Conservation (phyloP, 495 filamentous ascomycete genomes). For the Aspergillus ostianus region DNA sequence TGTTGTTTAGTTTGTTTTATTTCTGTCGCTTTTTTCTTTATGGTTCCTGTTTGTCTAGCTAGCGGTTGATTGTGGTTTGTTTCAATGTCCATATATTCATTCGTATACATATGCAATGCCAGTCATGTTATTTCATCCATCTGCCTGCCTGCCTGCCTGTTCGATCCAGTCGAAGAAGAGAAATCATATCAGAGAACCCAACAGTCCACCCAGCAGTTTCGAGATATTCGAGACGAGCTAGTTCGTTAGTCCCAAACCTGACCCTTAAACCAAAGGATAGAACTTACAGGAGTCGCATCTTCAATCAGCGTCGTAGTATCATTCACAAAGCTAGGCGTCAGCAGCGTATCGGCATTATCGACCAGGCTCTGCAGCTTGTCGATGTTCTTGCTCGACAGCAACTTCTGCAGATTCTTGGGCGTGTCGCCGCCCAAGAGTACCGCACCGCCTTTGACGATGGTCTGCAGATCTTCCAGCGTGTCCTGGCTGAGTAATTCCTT, state of each 20-base stretch:
- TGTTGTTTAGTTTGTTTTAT: slow-evolving; percentile 23
- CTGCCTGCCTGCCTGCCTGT: no score
- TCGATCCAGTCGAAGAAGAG: not conserved
- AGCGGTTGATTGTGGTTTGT: not conserved
- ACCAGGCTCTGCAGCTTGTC: slow-evolving; percentile 32
- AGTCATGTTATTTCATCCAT: slow-evolving; percentile 4
- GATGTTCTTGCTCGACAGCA: slow-evolving; percentile 31
- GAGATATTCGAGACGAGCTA: slow-evolving; percentile 36
- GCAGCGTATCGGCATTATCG: slow-evolving; percentile 30
- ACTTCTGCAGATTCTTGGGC: slow-evolving; percentile 23
- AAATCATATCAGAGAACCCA: slow-evolving; percentile 20
- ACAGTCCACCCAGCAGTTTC: slow-evolving; percentile 31
- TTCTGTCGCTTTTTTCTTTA: slow-evolving; percentile 12
- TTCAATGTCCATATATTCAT: slow-evolving; percentile 4
- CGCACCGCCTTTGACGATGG: slow-evolving; percentile 33
- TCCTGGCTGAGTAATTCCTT: slow-evolving; percentile 35
- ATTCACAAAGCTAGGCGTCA: slow-evolving; percentile 37
- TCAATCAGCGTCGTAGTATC: slow-evolving; percentile 50
- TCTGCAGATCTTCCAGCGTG: slow-evolving; percentile 44
- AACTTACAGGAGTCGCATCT: slow-evolving; percentile 52
- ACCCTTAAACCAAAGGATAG: not conserved
- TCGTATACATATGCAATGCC: not conserved
- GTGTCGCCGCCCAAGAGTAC: slow-evolving; percentile 22
- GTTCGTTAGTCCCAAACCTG: not conserved
- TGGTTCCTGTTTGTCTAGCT: slow-evolving; percentile 7